Base-by-base conservation (phyloP, 78 protist genomes). In the Diacronema lutheri region DNA sequence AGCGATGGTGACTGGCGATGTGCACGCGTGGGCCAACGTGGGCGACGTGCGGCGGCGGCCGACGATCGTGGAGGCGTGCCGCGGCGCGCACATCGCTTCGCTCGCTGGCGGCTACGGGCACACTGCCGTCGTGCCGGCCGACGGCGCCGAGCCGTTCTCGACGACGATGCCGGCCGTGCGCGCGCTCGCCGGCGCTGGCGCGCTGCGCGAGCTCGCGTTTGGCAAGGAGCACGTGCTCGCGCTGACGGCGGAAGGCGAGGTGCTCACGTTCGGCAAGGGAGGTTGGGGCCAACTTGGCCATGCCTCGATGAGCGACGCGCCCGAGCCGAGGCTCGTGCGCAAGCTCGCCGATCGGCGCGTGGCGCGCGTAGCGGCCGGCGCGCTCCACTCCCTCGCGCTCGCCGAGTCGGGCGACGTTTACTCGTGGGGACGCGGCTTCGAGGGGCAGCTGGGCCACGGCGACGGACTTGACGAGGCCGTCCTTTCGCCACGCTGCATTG, bases 361-460 rank as follows among this genome's bases (percentile, higher is more conserved):
- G 23, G 41, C 37, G 19, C 73, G 35, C 44, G 41, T 65, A 3
- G 73, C 73, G 73, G 5, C 29, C 73, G 73, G 73, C 73, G 44
- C 31, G 14, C 40, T 20, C 23, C 73, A 65, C 73, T 6, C 25
- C 25, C 11, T 65, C 14, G 26, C 25, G 46, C 44, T 31, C 25
- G 35, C 73, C 14, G 44, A 20, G 9, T 3, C 2, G 19, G 89
- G 89, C 40, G 77, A 26, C 37, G 64, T 56, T 26, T 81, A 82
- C 71, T 14, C 85, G 26, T 86, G 89, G 89, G 89, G 89, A 2
- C 29, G 78, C 37, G 89, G 85, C 10, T 9, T 25, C 29, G 85
- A 10, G 14, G 88, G 88, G 19, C 35, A 37, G 31, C 84, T 86
- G 13, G 88, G 88, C 26, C 68, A 78, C 50, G 88, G 84, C 25